Percentiles rank a stretch among this genome's conserved stretches.
These are phyloP conservation scores for Sarocladium kiliense DNA, from an alignment of 2,329 filamentous ascomycete genomes.

Conservation along the genomic window DNA sequence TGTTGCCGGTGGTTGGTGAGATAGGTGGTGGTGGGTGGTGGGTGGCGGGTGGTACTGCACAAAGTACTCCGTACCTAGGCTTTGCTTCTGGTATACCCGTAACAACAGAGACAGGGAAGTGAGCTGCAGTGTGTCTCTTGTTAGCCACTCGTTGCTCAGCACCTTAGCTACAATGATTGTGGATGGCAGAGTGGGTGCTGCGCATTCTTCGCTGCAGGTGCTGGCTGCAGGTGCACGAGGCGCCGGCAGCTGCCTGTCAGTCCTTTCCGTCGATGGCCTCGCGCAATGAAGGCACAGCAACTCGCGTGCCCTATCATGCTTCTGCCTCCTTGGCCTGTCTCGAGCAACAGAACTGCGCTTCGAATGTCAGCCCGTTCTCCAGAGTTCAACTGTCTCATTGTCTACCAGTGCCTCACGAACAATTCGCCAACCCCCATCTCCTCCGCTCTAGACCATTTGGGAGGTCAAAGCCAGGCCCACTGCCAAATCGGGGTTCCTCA, in stretches of 20 bases:
- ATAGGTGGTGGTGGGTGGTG: background rate
- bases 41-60: background rate
- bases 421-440: background rate
- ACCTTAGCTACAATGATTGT: too few relatives aligned
- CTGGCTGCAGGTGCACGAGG: background rate
- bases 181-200: background rate
- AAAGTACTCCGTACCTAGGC: background rate
- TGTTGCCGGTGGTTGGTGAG: background rate
- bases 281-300: background rate
- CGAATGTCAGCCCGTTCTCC: too few relatives aligned
- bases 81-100: conserved; percentile 3
- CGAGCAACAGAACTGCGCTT: too few relatives aligned
- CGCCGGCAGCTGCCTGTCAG: background rate
- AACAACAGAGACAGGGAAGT: too few relatives aligned
- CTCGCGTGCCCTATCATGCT: background rate
- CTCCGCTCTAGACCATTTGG: background rate
- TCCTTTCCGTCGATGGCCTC: background rate
- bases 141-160: too few relatives aligned
- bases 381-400: too few relatives aligned
- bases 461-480: background rate
- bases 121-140: background rate
- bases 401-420: too few relatives aligned
- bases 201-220: conserved; percentile 2
- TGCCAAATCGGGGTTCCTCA: conserved; percentile 8
- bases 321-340: background rate